Evolutionary conservation across 2,329 filamentous ascomycete species (phyloP), one percentile per base, ranked within the genome.

Genomic region (Cladosporium velox): DNA sequence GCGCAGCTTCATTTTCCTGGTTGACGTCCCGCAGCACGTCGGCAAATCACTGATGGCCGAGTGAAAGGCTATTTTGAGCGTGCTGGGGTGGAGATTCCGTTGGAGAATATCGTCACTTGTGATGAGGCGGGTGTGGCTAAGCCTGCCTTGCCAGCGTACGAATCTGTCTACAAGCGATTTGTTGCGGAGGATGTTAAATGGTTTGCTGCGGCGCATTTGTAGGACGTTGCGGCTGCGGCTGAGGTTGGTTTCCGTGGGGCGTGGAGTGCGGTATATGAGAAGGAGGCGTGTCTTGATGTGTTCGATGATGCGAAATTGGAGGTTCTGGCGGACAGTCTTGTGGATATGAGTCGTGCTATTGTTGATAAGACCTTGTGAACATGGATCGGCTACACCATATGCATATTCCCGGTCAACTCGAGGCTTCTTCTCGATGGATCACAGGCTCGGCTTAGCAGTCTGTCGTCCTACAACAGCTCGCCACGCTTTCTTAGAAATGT

Each of bases 201-300:
- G 85, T 87, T 87, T 72, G 85, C 84, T 0, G 85, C 86, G 1
- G 85, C 84, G 26, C 86, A 87, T 74, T 83, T 84, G 79, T 87
- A 85, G 86, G 85, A 88, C 76, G 84, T 85, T 1, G 79, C 80
- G 21, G 83, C 84, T 3, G 85, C 85, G 10, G 79, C 78, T 58
- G 79, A 77, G 65, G 79, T 79, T n/a, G 84, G 84, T 68, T 73
- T 87, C 72, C 81, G 79, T 62, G 83, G 83, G 8, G 85, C 85
- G 0, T 87, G 85, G 73, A 85, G 82, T 68, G 79, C 81, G 1
- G 77, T 84, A 0, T 83, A 81, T 69, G 85, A 87, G 71, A 81
- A 82, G 65, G 84, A 87, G 70, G 74, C 79, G 6, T 82, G 81
- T 59, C 71, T 74, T 7, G 82, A 85, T 59, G 73, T 87, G 0